Evolutionary conservation across 108 stramenopile genomes (phyloP).

Genomic region (Thalassiosira profunda): DNA sequence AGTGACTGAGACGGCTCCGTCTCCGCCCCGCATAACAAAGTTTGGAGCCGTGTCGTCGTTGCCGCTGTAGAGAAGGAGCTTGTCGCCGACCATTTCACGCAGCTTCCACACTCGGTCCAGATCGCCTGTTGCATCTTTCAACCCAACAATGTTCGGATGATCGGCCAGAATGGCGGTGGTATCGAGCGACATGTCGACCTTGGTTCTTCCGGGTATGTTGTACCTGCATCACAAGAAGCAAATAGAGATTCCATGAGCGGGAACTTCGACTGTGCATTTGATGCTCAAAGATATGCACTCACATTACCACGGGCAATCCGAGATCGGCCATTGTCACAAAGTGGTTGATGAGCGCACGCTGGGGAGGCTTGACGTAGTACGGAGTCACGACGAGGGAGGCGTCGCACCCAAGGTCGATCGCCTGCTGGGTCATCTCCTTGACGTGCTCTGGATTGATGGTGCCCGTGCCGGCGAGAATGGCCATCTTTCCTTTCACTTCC

Average conservation of each 20-base stretch:
- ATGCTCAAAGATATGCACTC: no score
- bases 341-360: slow-evolving; percentile 83
- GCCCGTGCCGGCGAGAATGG: slow-evolving; percentile 83
- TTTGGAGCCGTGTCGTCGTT: slow-evolving; percentile 87
- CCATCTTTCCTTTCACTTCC: slow-evolving; percentile 79
- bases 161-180: slow-evolving; percentile 64
- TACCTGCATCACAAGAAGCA: no score
- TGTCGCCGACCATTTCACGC: slow-evolving; percentile 38
- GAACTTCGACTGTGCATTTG: no score
- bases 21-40: slow-evolving; percentile 88
- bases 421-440: slow-evolving; percentile 84
- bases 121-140: slow-evolving; percentile 94
- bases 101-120: slow-evolving; percentile 66
- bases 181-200: slow-evolving; percentile 66
- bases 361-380: slow-evolving; percentile 95
- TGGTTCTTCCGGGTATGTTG: slow-evolving; percentile 92
- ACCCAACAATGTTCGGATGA: slow-evolving; percentile 76
- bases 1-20: slow-evolving; percentile 93
- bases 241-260: no score
- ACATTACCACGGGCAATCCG: slow-evolving; percentile 87
- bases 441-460: slow-evolving; percentile 77
- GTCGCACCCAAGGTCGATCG: slow-evolving; percentile 90
- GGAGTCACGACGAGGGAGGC: slow-evolving; percentile 93
- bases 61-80: slow-evolving; percentile 89
- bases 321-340: slow-evolving; percentile 79